A percentile compares a stretch with the other conserved stretches of the same genome.
phyloP scores from a whole-genome alignment of 148 eudicot species.

The Heliamphora exappendiculata region DNA sequence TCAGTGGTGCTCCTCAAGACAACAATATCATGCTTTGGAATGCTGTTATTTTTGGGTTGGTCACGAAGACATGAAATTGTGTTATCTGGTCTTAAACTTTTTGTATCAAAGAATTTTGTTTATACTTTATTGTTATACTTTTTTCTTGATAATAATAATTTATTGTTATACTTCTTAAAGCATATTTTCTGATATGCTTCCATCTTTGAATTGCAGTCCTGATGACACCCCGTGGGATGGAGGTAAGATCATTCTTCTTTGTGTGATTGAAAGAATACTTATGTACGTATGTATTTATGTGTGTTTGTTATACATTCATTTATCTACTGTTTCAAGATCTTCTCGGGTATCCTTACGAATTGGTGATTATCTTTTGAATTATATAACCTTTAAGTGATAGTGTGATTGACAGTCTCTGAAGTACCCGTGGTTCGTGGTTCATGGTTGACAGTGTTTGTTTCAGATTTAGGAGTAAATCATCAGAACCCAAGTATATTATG shows the following conservation, averaged over 20 bases:
- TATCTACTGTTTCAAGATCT: neutral
- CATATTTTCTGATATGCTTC: constrained; percentile 14
- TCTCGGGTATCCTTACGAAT: neutral
- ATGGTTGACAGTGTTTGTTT: too few relatives aligned
- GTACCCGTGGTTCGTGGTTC: too few relatives aligned
- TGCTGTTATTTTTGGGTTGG: constrained; percentile 48
- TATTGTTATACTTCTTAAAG: neutral
- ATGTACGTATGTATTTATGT: neutral
- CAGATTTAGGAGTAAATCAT: neutral
- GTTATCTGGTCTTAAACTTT: neutral
- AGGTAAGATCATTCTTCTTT: constrained; percentile 22
- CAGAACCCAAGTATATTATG: neutral
- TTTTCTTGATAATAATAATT: too few relatives aligned
- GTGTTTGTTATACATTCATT: neutral
- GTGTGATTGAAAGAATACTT: neutral
- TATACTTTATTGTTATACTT: neutral
- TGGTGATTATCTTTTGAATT: neutral
- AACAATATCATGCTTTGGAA: constrained; percentile 50
- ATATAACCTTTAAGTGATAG: neutral
- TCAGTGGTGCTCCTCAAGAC: constrained; percentile 50
- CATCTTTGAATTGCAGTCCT: constrained; percentile 31
- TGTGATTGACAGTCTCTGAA: neutral
- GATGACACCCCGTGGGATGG: constrained; percentile 58
- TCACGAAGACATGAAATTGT: neutral
- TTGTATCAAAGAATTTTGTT: neutral